phyloP scores from a whole-genome alignment of 2,329 filamentous ascomycete genomes.

The Metarhizium anisopliae region DNA sequence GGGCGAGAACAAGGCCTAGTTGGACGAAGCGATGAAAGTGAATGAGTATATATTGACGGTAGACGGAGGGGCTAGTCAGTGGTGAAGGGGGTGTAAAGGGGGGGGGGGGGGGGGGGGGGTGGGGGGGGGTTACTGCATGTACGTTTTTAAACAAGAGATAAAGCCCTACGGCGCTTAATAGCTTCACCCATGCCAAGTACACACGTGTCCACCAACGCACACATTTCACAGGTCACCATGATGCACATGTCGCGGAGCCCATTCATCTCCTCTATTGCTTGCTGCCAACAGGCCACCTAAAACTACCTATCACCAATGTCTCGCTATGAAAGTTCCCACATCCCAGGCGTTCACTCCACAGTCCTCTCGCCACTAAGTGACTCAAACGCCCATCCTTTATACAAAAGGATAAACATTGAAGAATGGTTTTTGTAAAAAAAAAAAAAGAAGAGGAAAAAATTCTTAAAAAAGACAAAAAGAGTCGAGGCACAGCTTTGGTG shows the following conservation, averaged over 20 bases:
- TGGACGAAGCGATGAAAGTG: background rate
- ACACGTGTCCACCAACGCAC: background rate
- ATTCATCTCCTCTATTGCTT: background rate
- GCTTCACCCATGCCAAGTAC: background rate
- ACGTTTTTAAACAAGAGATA: too few species aligned
- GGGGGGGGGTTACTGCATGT: too few species aligned
- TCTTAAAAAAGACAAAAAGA: background rate
- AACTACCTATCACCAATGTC: conserved; percentile 3
- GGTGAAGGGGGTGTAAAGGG: too few species aligned
- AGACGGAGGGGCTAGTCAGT: too few species aligned
- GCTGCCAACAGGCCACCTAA: background rate
- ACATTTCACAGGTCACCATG: background rate
- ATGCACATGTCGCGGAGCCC: background rate
- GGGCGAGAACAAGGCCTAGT: conserved; percentile 24
- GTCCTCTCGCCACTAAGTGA: background rate
- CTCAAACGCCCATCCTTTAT: conserved; percentile 3
- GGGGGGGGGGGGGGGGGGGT: too few species aligned
- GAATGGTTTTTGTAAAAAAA: too few species aligned
- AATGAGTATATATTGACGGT: too few species aligned
- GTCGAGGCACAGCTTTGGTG: background rate
- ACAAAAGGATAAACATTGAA: conserved; percentile 1
- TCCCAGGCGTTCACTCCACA: background rate
- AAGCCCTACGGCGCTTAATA: too few species aligned
- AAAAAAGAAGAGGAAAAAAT: too few species aligned
- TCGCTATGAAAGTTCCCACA: conserved; percentile 1